Conservation (phyloP, 2,329 filamentous ascomycete genomes). For the Neonectria sp. region DNA sequence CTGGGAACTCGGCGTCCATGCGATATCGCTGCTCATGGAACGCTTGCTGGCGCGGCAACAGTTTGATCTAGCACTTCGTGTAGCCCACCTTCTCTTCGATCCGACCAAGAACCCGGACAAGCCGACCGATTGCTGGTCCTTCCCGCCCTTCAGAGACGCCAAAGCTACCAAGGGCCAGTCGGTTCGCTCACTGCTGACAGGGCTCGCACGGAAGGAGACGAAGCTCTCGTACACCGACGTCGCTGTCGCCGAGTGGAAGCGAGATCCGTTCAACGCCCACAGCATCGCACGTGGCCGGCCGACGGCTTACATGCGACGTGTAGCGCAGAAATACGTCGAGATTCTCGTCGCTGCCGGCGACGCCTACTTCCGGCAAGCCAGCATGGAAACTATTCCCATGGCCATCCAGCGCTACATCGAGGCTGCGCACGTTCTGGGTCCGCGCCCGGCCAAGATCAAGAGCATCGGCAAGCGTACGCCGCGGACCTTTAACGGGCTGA, state of each 20-base stretch:
- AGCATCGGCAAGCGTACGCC: no score
- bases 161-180: no score
- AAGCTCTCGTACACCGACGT: no score
- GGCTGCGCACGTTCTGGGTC: conserved; percentile 32
- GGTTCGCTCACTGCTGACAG: not conserved
- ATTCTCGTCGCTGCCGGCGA: conserved; percentile 31
- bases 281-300: conserved; percentile 2
- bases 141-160: conserved; percentile 3
- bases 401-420: conserved; percentile 32
- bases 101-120: not conserved
- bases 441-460: not conserved
- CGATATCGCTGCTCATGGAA: not conserved
- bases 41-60: conserved; percentile 10
- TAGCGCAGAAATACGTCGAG: conserved; percentile 30
- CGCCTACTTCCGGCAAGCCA: conserved; percentile 22
- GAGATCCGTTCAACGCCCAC: not conserved
- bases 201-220: not conserved
- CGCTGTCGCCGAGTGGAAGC: not conserved
- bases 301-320: conserved; percentile 28
- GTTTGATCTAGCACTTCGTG: conserved; percentile 16
- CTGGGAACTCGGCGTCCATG: conserved; percentile 25
- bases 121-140: conserved; percentile 5
- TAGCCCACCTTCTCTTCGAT: conserved; percentile 11
- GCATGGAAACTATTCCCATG: conserved; percentile 23
- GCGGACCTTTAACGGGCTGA: no score